Conservation (phyloP, 805 yeast genomes). For the Wickerhamomyces mucosus region DNA sequence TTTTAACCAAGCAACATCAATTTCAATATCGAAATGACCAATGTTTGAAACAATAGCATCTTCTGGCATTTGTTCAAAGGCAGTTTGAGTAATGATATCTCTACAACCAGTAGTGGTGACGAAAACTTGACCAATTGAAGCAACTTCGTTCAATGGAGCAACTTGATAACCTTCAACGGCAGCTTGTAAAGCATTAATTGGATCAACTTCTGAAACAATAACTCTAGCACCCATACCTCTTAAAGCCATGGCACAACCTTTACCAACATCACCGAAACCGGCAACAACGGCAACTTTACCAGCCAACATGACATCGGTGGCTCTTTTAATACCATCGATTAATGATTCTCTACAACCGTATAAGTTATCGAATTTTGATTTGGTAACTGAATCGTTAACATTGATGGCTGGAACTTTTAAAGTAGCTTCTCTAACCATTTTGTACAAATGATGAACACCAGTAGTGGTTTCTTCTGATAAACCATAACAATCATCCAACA, state of each 20-base stretch:
- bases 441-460: slow-evolving; percentile 98
- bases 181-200: slow-evolving; percentile 98
- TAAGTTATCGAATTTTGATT: slow-evolving; percentile 98
- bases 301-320: slow-evolving; percentile 99
- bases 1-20: slow-evolving; percentile 98
- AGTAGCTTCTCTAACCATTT: slow-evolving; percentile 78
- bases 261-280: slow-evolving; percentile 99
- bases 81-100: slow-evolving; percentile 87
- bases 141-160: slow-evolving; percentile 89
- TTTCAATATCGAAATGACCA: slow-evolving; percentile 99
- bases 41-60: slow-evolving; percentile 99
- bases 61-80: slow-evolving; percentile 91
- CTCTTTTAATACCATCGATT: slow-evolving; percentile 98
- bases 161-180: slow-evolving; percentile 99
- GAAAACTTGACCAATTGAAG: slow-evolving; percentile 87
- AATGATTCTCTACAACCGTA: slow-evolving; percentile 99
- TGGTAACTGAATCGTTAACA: slow-evolving; percentile 98
- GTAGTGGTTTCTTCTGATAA: slow-evolving; percentile 98
- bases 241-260: slow-evolving; percentile 99
- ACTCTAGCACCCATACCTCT: slow-evolving; percentile 99
- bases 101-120: slow-evolving; percentile 99
- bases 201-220: slow-evolving; percentile 94
- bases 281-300: slow-evolving; percentile 99
- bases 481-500: slow-evolving; percentile 92
- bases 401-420: slow-evolving; percentile 99